These are phyloP conservation scores for Cytospora chrysosperma DNA, from an alignment of 2,329 filamentous ascomycete species.

Conservation along the genomic window DNA sequence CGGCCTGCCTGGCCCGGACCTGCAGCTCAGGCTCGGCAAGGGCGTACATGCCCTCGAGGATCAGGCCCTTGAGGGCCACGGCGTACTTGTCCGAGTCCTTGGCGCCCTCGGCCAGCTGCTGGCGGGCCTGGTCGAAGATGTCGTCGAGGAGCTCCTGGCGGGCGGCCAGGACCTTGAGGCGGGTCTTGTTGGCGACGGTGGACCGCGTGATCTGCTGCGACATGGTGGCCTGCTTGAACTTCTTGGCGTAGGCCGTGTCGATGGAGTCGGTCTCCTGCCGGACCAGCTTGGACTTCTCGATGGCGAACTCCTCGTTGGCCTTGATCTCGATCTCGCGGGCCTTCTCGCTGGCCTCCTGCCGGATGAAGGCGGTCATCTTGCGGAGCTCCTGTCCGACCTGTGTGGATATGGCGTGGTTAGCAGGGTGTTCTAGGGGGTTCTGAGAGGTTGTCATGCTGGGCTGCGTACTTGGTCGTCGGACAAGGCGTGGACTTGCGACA, in stretches of 20 bases:
- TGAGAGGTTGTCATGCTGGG: background rate
- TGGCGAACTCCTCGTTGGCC: slow-evolving; percentile 97
- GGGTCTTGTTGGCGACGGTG: slow-evolving; percentile 93
- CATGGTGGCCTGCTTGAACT: slow-evolving; percentile 98
- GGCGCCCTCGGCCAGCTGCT: slow-evolving; percentile 63
- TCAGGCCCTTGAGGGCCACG: slow-evolving; percentile 71
- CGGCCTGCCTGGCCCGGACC: slow-evolving; percentile 75
- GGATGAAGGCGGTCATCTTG: slow-evolving; percentile 99
- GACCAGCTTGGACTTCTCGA: slow-evolving; percentile 98
- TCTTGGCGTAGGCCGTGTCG: slow-evolving; percentile 93
- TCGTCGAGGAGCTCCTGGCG: slow-evolving; percentile 88
- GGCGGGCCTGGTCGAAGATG: slow-evolving; percentile 79
- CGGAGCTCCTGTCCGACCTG: slow-evolving; percentile 97
- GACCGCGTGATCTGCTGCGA: slow-evolving; percentile 98
- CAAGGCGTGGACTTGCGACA: slow-evolving; percentile 92
- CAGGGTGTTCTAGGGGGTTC: slow-evolving; percentile 20
- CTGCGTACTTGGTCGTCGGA: slow-evolving; percentile 88
- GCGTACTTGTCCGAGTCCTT: slow-evolving; percentile 75
- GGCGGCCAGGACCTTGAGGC: slow-evolving; percentile 81
- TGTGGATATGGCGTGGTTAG: slow-evolving; percentile 22
- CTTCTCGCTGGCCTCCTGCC: slow-evolving; percentile 96
- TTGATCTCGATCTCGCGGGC: slow-evolving; percentile 97
- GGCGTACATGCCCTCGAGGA: slow-evolving; percentile 88
- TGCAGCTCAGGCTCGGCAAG: slow-evolving; percentile 76
- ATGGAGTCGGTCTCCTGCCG: slow-evolving; percentile 92